Evolutionary conservation across 2,329 filamentous ascomycete genomes (phyloP).

Genomic region (Zasmidium cellare): DNA sequence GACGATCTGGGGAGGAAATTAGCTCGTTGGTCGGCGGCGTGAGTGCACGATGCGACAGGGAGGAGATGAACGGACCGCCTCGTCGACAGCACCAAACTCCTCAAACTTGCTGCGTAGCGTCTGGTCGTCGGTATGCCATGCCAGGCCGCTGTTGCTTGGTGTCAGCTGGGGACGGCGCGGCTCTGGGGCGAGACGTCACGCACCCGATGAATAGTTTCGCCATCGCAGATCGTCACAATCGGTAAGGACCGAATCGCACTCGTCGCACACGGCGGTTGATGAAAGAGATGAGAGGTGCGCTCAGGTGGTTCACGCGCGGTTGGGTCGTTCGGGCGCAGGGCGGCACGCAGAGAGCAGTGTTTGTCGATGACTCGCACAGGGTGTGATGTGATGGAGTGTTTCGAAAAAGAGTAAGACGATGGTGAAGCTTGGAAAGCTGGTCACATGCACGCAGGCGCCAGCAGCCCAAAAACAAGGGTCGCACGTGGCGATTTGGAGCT

Average conservation of each 20-base stretch:
- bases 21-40: no score
- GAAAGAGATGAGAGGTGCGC: slow-evolving; percentile 1
- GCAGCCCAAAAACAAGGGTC: slow-evolving; percentile 6
- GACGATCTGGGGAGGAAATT: slow-evolving; percentile 66
- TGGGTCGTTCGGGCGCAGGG: slow-evolving; percentile 3
- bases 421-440: slow-evolving; percentile 12
- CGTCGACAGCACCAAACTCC: slow-evolving; percentile 85
- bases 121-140: slow-evolving; percentile 94
- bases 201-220: slow-evolving; percentile 95
- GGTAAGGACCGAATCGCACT: slow-evolving; percentile 33
- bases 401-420: slow-evolving; percentile 13
- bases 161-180: slow-evolving; percentile 11
- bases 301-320: slow-evolving; percentile 8
- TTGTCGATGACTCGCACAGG: slow-evolving; percentile 14
- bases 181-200: slow-evolving; percentile 37
- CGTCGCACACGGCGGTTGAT: not conserved
- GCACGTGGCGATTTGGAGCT: slow-evolving; percentile 17
- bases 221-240: slow-evolving; percentile 55
- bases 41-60: not conserved
- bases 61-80: slow-evolving; percentile 72
- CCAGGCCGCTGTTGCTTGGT: slow-evolving; percentile 70
- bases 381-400: slow-evolving; percentile 10
- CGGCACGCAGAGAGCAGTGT: slow-evolving; percentile 6
- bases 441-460: slow-evolving; percentile 17
- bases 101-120: slow-evolving; percentile 89